Conservation (phyloP, 108 stramenopile genomes). For the Discostella stelligeroides region DNA sequence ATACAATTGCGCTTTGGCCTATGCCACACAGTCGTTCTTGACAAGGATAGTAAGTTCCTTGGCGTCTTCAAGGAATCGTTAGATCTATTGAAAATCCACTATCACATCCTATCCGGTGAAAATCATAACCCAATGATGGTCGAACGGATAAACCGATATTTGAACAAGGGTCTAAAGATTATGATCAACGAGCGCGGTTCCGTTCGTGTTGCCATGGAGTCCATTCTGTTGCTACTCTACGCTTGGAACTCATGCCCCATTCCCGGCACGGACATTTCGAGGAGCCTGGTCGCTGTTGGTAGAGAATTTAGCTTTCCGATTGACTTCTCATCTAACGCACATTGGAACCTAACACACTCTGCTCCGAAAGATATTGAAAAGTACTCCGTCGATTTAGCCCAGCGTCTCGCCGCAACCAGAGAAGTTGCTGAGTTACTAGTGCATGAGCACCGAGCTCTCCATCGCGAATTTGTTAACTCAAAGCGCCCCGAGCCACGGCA, state of each 20-base stretch:
- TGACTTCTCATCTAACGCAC: not conserved
- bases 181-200: too few species aligned
- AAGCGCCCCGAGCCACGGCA: conserved; percentile 1
- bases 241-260: too few species aligned
- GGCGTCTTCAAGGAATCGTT: not conserved
- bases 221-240: too few species aligned
- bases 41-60: conserved; percentile 7
- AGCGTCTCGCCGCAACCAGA: not conserved
- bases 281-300: conserved; percentile 11
- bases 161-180: too few species aligned
- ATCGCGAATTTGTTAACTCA: conserved; percentile 1
- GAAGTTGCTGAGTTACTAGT: not conserved
- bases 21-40: too few species aligned
- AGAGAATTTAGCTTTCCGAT: conserved; percentile 14
- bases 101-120: too few species aligned
- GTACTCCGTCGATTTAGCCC: not conserved
- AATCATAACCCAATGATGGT: too few species aligned
- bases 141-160: too few species aligned
- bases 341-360: not conserved
- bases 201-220: too few species aligned
- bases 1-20: too few species aligned
- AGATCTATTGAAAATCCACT: conserved; percentile 1
- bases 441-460: not conserved
- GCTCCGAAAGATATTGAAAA: not conserved
- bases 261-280: conserved; percentile 8